These are phyloP conservation scores for Orbilia blumenaviensis DNA, from an alignment of 2,329 filamentous ascomycete species.

Conservation along the genomic window DNA sequence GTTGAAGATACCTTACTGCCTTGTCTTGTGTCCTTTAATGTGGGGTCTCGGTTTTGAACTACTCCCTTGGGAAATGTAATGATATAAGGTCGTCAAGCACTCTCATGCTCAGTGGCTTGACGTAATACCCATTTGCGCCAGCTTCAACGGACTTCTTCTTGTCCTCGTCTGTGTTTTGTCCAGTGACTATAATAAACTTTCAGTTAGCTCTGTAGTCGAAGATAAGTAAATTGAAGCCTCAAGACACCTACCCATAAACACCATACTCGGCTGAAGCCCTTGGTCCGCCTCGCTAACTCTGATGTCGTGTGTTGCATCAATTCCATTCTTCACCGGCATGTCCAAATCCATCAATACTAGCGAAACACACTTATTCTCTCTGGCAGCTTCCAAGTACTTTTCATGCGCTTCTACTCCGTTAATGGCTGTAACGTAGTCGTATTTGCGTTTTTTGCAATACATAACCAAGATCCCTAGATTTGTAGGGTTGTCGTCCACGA, in stretches of 20 bases:
- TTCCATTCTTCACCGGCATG: conserved; percentile 63
- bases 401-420: conserved; percentile 64
- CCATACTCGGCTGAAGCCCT: conserved; percentile 35
- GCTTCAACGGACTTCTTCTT: conserved; percentile 35
- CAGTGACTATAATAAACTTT: conserved; percentile 20
- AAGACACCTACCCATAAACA: conserved; percentile 46
- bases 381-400: conserved; percentile 57
- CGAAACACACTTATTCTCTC: conserved; percentile 60
- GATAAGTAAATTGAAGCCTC: not conserved
- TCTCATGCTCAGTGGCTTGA: conserved; percentile 51
- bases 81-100: conserved; percentile 45
- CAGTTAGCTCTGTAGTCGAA: not conserved
- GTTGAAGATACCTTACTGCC: too few species aligned
- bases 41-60: not conserved
- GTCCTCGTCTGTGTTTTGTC: conserved; percentile 45
- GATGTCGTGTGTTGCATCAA: conserved; percentile 62
- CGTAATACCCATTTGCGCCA: conserved; percentile 48
- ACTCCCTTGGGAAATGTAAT: conserved; percentile 33
- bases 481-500: conserved; percentile 66
- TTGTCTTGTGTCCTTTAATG: too few species aligned
- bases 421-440: conserved; percentile 62
- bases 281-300: conserved; percentile 60
- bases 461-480: conserved; percentile 65
- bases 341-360: conserved; percentile 63
- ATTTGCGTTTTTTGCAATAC: conserved; percentile 63